Evolutionary conservation across 495 filamentous ascomycete species (phyloP).

Genomic region (Aspergillus egyptiacus): DNA sequence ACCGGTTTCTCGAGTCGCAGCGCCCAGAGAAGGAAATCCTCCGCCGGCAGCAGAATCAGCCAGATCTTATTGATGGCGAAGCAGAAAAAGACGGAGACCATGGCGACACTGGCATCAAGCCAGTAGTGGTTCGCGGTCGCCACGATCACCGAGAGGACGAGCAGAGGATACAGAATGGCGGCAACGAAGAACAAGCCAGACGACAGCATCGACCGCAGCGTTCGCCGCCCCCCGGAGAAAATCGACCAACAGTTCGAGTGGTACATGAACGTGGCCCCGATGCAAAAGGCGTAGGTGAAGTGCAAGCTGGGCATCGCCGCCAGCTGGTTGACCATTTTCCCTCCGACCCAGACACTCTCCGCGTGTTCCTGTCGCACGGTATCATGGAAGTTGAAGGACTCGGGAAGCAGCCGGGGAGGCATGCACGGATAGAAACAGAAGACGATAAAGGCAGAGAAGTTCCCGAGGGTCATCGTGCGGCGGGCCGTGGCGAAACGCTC

Average conservation of each 20-base stretch:
- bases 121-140: conserved; percentile 65
- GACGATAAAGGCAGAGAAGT: conserved; percentile 54
- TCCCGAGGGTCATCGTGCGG: conserved; percentile 58
- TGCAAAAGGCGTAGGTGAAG: conserved; percentile 56
- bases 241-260: conserved; percentile 41
- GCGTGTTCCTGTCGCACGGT: conserved; percentile 58
- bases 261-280: conserved; percentile 54
- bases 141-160: conserved; percentile 57
- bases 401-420: conserved; percentile 57
- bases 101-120: conserved; percentile 53
- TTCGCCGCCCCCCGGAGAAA: conserved; percentile 36
- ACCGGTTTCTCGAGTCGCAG: conserved; percentile 53
- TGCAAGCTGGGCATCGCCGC: conserved; percentile 57
- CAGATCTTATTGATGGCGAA: conserved; percentile 50
- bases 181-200: conserved; percentile 41
- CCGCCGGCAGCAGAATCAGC: conserved; percentile 49
- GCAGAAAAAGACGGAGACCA: conserved; percentile 45
- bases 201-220: conserved; percentile 32
- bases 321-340: conserved; percentile 51
- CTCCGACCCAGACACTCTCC: conserved; percentile 54
- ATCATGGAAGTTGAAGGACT: conserved; percentile 56
- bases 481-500: conserved; percentile 51
- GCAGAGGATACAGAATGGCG: conserved; percentile 49
- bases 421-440: conserved; percentile 61
- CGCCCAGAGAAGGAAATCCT: conserved; percentile 50